Base-by-base conservation (phyloP, 225 moss, liverwort and hornwort species). In the Bryoerythrophyllum caledonicum region DNA sequence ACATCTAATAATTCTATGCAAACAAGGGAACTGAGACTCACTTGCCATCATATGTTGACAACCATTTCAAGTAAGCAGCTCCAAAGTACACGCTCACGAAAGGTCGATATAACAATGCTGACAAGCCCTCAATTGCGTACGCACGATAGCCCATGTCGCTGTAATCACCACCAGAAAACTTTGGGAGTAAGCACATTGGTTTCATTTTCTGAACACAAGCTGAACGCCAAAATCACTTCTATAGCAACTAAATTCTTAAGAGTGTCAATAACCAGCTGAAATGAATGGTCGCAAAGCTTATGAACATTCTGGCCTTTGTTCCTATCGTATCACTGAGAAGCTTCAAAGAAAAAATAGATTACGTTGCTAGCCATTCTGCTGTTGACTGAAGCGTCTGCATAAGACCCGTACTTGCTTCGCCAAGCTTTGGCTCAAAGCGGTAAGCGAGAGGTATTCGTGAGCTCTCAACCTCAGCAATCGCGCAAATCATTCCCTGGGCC, bases 381-480 rank as follows among this genome's bases (percentile, higher is more conserved):
- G 99, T 99, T 25, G 99, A 95, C 75, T 93, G 93, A 72, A 99
- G 91, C 32, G 93, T 95, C 88, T 99, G 99, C 99, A 99, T 99
- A 43, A 99, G 84, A 40, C 99, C 99, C n/a, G 95, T 90, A 82
- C 99, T 99, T 32, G 95, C 95, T 76, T 93, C 93, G 54, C 87
- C 82, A 64, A 93, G 86, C 17, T 80, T 90, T 25, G 88, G 89
- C 80, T 99, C 99, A 86, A 86, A 99, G 23, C 95, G 99, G 79
- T 91, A 93, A 3, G 99, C 93, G 25, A 95, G 88, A 46, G 99
- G 95, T 80, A 89, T 49, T 65, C 95, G 89, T 64, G 87, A 80
- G 76, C 99, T 99, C 85, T 99, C 99, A 71, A 99, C 76, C 70
- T 99, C 95, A 62, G 93, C 95, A 79, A 99, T 87, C 41, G 99